phyloP scores from a whole-genome alignment of 176 grass and related monocot species.

The Oryza officinalis region DNA sequence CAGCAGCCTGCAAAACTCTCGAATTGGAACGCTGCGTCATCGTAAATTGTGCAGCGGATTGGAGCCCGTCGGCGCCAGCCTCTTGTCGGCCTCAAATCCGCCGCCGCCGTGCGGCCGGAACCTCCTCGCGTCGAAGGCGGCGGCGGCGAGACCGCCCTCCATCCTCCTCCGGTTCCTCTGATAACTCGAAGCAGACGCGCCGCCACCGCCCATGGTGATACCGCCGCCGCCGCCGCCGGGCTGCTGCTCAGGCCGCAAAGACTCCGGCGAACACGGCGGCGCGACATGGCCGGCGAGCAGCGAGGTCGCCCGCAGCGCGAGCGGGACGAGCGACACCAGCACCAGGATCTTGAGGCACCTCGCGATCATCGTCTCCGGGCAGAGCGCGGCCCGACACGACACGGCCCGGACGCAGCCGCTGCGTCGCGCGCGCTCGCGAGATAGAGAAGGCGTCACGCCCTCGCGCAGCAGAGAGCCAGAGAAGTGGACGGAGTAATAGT shows the following conservation, averaged over 20 bases:
- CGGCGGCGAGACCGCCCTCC: neutral
- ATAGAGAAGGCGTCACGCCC: no score
- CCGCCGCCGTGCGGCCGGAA: neutral
- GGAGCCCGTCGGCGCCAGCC: conserved; percentile 62
- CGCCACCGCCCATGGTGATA: neutral
- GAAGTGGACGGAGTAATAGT: neutral
- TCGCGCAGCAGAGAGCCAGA: neutral
- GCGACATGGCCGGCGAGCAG: conserved; percentile 29
- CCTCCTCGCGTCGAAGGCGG: neutral
- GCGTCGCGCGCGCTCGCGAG: no score
- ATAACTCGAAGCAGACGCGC: neutral
- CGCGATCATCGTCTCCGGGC: conserved; percentile 17
- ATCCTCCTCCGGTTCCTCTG: neutral
- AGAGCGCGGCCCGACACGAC: no score
- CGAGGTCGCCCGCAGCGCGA: conserved; percentile 38
- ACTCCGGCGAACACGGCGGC: neutral
- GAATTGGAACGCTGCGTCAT: neutral
- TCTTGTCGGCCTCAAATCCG: conserved; percentile 53
- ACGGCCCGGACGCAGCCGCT: no score
- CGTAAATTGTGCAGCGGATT: conserved; percentile 69
- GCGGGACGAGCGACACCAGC: conserved; percentile 39
- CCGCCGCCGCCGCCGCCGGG: neutral
- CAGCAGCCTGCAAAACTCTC: neutral
- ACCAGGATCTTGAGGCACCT: conserved; percentile 50
- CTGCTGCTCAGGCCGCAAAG: neutral